phyloP scores from a whole-genome alignment of 129 eudicot genomes.

The Logfia minima region DNA sequence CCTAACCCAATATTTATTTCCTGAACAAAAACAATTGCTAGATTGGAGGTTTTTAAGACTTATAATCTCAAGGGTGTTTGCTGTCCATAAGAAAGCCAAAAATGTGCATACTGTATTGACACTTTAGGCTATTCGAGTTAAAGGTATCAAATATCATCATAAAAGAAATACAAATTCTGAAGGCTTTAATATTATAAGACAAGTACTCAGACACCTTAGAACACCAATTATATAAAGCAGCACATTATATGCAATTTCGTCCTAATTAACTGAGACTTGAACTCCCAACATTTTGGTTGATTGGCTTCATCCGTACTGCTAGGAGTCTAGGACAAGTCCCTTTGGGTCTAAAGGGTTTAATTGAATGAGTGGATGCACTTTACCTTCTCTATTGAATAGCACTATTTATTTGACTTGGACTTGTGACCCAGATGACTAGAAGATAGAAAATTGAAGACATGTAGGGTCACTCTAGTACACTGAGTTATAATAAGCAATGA shows the following conservation, averaged over 20 bases:
- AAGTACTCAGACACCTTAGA: neutral
- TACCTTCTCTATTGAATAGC: too few relatives aligned
- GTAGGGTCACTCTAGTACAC: neutral
- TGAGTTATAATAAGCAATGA: constrained; percentile 9
- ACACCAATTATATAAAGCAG: neutral
- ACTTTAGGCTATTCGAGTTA: neutral
- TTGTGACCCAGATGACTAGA: neutral
- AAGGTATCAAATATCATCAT: neutral
- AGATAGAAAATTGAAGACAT: neutral
- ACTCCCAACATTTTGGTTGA: too few relatives aligned
- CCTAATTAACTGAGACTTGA: neutral
- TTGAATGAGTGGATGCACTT: neutral
- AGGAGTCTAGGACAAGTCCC: neutral
- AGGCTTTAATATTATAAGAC: neutral
- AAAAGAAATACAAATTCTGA: too few relatives aligned
- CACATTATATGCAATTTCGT: neutral
- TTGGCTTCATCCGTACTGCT: neutral
- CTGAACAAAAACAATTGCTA: neutral
- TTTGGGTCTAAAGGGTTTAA: neutral
- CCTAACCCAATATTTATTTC: neutral
- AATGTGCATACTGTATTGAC: neutral
- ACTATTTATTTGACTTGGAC: neutral
- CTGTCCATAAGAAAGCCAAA: neutral
- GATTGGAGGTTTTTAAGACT: neutral
- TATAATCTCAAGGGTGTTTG: neutral